Evolutionary conservation across 2,329 filamentous ascomycete species (phyloP).

Genomic region (Ceratocystis colombiana): DNA sequence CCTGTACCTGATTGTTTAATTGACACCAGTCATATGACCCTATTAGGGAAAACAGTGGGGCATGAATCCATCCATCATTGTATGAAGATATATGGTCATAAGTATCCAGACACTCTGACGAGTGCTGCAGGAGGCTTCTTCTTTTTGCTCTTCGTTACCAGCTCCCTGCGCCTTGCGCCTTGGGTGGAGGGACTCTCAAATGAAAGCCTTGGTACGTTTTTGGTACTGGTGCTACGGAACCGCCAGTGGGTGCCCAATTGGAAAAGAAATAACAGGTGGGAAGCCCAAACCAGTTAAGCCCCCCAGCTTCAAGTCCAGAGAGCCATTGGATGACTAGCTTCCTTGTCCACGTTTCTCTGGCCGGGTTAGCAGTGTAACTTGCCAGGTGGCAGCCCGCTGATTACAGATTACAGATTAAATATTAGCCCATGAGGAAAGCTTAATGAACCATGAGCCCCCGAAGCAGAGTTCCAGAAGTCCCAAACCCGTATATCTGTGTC

Average conservation of each 20-base stretch:
- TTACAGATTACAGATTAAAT: background rate
- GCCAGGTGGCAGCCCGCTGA: background rate
- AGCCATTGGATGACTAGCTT: background rate
- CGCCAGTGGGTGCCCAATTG: background rate
- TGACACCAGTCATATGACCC: constrained; percentile 13
- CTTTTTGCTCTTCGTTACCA: background rate
- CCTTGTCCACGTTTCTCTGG: background rate
- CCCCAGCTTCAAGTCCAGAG: background rate
- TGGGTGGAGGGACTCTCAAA: background rate
- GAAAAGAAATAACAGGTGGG: background rate
- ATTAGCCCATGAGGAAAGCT: background rate
- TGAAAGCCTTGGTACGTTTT: background rate
- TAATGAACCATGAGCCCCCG: background rate
- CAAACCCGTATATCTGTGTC: constrained; percentile 8
- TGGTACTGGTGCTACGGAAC: background rate
- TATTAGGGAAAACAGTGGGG: background rate
- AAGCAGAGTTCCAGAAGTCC: background rate
- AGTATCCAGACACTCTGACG: background rate
- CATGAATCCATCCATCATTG: background rate
- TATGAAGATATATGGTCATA: background rate
- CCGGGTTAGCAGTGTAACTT: background rate
- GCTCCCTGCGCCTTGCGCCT: too few relatives aligned
- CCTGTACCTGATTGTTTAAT: constrained; percentile 6
- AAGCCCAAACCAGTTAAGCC: constrained; percentile 4
- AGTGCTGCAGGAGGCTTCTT: too few relatives aligned